Evolutionary conservation across 257 asterid genomes (phyloP).

Genomic region (Verbascum thapsus): DNA sequence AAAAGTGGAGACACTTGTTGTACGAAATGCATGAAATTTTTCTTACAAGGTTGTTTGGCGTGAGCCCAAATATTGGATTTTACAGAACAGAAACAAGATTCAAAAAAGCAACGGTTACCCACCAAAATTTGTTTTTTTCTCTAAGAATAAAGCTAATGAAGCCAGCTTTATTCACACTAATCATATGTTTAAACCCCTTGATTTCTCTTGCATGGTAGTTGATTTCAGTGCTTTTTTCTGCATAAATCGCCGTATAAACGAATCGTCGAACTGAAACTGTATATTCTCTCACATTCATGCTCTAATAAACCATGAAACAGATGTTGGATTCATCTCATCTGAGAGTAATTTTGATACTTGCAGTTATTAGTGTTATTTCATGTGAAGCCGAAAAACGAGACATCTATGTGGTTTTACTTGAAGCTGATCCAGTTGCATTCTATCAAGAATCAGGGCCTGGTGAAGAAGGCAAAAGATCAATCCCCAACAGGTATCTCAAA

Average conservation of each 20-base stretch:
- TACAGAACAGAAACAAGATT: slow-evolving; percentile 2
- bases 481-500: slow-evolving; percentile 43
- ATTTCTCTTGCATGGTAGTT: slow-evolving; percentile 31
- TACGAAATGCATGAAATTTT: not conserved
- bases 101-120: slow-evolving; percentile 30
- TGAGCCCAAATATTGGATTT: slow-evolving; percentile 22
- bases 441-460: slow-evolving; percentile 31
- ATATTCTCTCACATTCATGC: slow-evolving; percentile 12
- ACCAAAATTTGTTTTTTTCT: slow-evolving; percentile 25
- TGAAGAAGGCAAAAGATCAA: slow-evolving; percentile 25
- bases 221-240: slow-evolving; percentile 19
- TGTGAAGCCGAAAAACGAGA: slow-evolving; percentile 51
- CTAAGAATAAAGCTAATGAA: slow-evolving; percentile 25
- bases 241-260: slow-evolving; percentile 18
- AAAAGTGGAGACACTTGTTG: not conserved
- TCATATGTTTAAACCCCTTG: slow-evolving; percentile 27
- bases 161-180: slow-evolving; percentile 47
- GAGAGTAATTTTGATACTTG: slow-evolving; percentile 26
- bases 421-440: slow-evolving; percentile 80
- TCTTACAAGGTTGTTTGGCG: slow-evolving; percentile 29
- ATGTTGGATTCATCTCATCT: not conserved
- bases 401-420: slow-evolving; percentile 62
- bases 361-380: slow-evolving; percentile 25
- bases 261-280: slow-evolving; percentile 1
- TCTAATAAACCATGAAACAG: slow-evolving; percentile 19